Percentiles rank a stretch among this genome's conserved stretches.
phyloP scores from a whole-genome alignment of 2,329 filamentous ascomycete genomes.

The Colletotrichum plurivorum region DNA sequence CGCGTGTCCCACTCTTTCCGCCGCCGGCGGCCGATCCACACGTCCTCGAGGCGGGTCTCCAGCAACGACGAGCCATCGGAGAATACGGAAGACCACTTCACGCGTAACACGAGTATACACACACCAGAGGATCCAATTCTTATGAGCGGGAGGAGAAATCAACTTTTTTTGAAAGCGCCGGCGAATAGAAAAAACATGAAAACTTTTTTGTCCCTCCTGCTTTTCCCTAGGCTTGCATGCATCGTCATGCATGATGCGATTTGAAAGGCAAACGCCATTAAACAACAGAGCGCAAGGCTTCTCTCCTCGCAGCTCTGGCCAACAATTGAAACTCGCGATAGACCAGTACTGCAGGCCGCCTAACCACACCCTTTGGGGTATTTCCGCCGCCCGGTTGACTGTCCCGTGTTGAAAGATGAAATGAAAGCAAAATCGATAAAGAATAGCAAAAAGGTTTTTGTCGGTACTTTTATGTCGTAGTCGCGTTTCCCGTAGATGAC shows the following conservation, averaged over 20 bases:
- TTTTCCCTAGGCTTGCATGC: conserved; percentile 14
- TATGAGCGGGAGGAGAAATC: neutral
- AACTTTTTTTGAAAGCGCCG: conserved; percentile 4
- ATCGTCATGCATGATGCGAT: conserved; percentile 28
- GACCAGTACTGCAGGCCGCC: conserved; percentile 38
- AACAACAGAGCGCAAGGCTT: conserved; percentile 9
- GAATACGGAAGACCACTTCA: neutral
- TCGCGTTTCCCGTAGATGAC: conserved; percentile 40
- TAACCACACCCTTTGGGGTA: conserved; percentile 30
- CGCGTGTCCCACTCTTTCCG: conserved; percentile 18
- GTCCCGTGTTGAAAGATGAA: conserved; percentile 25
- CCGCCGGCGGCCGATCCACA: conserved; percentile 20
- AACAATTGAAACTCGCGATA: conserved; percentile 6
- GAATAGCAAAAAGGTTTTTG: conserved; percentile 7
- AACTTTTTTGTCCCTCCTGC: conserved; percentile 20
- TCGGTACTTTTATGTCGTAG: conserved; percentile 37
- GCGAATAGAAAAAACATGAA: conserved; percentile 21
- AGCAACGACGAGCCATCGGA: conserved; percentile 6
- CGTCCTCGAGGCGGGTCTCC: neutral
- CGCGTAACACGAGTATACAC: neutral
- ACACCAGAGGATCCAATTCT: neutral
- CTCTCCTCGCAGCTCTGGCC: neutral
- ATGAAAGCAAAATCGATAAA: neutral
- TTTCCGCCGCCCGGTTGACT: conserved; percentile 32
- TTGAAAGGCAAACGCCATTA: conserved; percentile 32